Percentiles rank a stretch among this genome's conserved stretches.
phyloP scores from a whole-genome alignment of 2,329 filamentous ascomycete genomes.

The Ascochyta fabae region DNA sequence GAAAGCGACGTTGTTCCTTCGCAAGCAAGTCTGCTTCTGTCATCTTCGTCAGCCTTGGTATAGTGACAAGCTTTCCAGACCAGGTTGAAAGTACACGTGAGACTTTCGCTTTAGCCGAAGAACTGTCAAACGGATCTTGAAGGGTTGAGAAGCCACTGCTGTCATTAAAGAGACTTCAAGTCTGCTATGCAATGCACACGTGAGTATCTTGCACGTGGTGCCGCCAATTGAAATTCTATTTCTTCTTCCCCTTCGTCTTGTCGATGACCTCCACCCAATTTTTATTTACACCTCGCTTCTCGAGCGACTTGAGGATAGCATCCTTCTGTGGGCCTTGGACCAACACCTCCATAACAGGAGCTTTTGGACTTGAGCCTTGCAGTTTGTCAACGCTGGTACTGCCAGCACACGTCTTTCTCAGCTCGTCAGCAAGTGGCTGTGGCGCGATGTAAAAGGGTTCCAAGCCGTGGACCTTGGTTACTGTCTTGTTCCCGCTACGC shows the following conservation, averaged over 20 bases:
- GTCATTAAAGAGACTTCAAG: background rate
- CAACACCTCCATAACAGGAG: slow-evolving; percentile 70
- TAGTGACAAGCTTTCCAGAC: background rate
- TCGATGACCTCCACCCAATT: slow-evolving; percentile 70
- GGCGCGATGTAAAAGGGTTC: slow-evolving; percentile 68
- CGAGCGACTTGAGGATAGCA: slow-evolving; percentile 65
- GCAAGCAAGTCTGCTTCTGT: slow-evolving; percentile 7
- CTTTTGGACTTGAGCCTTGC: slow-evolving; percentile 65
- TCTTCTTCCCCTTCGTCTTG: slow-evolving; percentile 71
- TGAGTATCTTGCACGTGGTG: slow-evolving; percentile 3
- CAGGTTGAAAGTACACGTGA: background rate
- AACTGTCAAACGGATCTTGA: background rate
- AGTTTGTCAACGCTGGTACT: slow-evolving; percentile 69
- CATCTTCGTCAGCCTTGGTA: background rate
- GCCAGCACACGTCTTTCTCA: slow-evolving; percentile 72
- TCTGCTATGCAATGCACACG: background rate
- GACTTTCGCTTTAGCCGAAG: background rate
- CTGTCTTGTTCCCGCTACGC: slow-evolving; percentile 69
- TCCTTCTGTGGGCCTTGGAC: slow-evolving; percentile 71
- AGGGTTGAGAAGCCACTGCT: background rate
- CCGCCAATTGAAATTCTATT: slow-evolving; percentile 10
- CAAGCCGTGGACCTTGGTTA: slow-evolving; percentile 67
- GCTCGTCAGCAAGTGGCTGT: slow-evolving; percentile 66
- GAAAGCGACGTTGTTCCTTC: background rate
- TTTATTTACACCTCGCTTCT: slow-evolving; percentile 63